Evolutionary conservation across 176 grass and related monocot genomes (phyloP).

Genomic region (Olyra latifolia): DNA sequence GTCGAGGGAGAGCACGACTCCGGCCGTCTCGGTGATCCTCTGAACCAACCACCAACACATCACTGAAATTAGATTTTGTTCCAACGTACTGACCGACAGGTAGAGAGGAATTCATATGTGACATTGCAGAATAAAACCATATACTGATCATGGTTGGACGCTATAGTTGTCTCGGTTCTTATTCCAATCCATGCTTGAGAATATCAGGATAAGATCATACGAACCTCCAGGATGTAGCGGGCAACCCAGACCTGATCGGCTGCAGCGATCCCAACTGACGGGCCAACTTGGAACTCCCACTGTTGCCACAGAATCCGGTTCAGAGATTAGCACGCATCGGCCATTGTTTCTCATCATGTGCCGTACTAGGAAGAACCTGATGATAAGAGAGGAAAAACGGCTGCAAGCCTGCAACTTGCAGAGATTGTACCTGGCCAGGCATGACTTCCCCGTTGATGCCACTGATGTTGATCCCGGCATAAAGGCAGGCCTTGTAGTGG

Average conservation of each 20-base stretch:
- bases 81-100: background rate
- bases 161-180: background rate
- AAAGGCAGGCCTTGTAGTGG: constrained; percentile 94
- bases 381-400: background rate
- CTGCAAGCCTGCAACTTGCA: background rate
- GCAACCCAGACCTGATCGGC: constrained; percentile 71
- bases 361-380: background rate
- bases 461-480: constrained; percentile 93
- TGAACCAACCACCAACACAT: constrained; percentile 28
- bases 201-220: constrained; percentile 33
- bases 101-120: background rate
- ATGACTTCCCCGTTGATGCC: constrained; percentile 99
- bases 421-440: constrained; percentile 71
- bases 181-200: background rate
- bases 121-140: background rate
- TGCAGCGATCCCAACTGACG: constrained; percentile 80
- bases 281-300: constrained; percentile 99
- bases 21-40: constrained; percentile 90
- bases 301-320: constrained; percentile 36
- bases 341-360: background rate
- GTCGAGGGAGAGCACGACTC: constrained; percentile 84
- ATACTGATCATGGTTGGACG: background rate
- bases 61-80: background rate
- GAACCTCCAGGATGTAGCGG: constrained; percentile 86
- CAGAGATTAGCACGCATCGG: constrained; percentile 13